Conservation (phyloP, 164 flowering plant species). For the Magnolia changhungtana region DNA sequence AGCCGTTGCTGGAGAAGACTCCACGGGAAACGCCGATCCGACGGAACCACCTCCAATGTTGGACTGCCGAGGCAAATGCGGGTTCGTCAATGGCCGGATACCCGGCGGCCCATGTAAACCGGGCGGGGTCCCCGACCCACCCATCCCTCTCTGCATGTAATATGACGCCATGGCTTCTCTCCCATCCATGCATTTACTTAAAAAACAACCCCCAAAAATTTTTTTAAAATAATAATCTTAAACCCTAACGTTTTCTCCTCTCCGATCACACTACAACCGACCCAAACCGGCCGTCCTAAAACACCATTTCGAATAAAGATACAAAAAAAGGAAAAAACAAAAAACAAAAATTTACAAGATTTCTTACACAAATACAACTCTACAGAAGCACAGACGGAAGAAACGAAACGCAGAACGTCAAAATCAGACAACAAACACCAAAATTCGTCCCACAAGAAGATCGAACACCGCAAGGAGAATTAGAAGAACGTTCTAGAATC, state of each 20-base stretch:
- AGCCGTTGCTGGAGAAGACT: slow-evolving; percentile 29
- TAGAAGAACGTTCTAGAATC: too few species aligned
- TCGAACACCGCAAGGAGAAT: too few species aligned
- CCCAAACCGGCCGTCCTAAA: neutral
- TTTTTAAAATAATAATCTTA: neutral
- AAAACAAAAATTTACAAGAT: neutral
- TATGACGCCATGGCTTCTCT: slow-evolving; percentile 76
- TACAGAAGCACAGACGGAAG: neutral
- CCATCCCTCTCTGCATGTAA: slow-evolving; percentile 63
- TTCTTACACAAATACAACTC: neutral
- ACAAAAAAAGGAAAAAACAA: neutral
- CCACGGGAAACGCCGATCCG: slow-evolving; percentile 45
- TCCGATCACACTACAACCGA: neutral
- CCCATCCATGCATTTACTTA: slow-evolving; percentile 88
- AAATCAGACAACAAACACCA: too few species aligned
- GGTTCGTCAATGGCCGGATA: slow-evolving; percentile 38
- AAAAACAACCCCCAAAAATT: neutral
- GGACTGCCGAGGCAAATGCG: slow-evolving; percentile 39
- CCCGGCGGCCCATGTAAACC: slow-evolving; percentile 46
- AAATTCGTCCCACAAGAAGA: too few species aligned
- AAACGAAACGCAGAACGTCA: too few species aligned
- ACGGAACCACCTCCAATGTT: slow-evolving; percentile 41
- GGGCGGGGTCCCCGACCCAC: slow-evolving; percentile 28
- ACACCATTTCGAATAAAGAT: neutral
- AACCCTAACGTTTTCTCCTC: neutral